Evolutionary conservation across 306 rosid genomes (phyloP).

Genomic region (Vigna mungo): DNA sequence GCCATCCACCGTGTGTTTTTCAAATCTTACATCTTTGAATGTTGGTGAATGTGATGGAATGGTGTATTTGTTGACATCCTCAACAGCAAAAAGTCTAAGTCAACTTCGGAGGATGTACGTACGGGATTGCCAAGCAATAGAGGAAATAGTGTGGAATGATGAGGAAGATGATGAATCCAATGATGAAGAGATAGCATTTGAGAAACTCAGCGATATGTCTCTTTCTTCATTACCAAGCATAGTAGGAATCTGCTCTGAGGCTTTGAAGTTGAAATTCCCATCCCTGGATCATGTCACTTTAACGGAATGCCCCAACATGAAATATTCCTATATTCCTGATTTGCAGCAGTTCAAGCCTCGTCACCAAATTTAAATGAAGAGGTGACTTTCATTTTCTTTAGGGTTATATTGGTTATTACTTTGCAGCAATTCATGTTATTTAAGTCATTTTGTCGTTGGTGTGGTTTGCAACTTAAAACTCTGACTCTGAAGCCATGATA

Average conservation of each 20-base stretch:
- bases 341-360: no score
- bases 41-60: conserved; percentile 1
- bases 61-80: background rate
- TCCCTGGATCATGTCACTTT: no score
- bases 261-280: no score
- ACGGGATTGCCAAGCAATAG: background rate
- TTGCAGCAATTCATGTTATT: no score
- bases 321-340: no score
- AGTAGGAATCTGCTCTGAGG: conserved; percentile 2
- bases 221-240: background rate
- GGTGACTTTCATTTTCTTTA: no score
- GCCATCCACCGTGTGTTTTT: background rate
- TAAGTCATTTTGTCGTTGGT: no score
- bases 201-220: background rate
- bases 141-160: background rate
- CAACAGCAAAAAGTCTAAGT: conserved; percentile 32
- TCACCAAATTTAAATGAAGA: no score
- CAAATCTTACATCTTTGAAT: background rate
- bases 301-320: no score
- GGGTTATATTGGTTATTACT: no score
- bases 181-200: background rate
- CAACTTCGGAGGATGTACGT: background rate
- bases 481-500: no score
- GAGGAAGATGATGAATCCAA: conserved; percentile 1
- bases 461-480: no score